Percentiles rank a stretch among this genome's conserved stretches.
phyloP scores from a whole-genome alignment of 2,329 filamentous ascomycete genomes.

The Neoscytalidium dimidiatum region DNA sequence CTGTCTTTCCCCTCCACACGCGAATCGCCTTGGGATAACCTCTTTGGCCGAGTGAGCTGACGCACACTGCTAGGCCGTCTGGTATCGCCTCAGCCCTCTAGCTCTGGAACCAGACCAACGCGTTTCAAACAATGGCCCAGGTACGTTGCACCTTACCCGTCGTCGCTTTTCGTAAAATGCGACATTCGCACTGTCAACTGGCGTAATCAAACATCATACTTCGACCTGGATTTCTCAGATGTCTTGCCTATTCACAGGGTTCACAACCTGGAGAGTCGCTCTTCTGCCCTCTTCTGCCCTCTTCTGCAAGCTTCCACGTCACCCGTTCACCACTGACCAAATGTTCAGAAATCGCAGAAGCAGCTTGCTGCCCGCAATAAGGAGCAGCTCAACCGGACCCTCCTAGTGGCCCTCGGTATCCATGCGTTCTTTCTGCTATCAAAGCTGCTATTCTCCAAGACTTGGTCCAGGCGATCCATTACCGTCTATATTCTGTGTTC shows the following conservation, averaged over 20 bases:
- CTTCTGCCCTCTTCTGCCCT: neutral
- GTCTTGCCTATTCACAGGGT: neutral
- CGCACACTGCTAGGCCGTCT: too few relatives aligned
- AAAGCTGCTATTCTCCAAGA: constrained; percentile 65
- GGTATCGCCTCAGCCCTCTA: too few relatives aligned
- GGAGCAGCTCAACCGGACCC: constrained; percentile 75
- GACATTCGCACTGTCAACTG: neutral
- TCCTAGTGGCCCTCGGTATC: constrained; percentile 71
- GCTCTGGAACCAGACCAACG: neutral
- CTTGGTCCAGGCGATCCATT: constrained; percentile 54
- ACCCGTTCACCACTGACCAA: neutral
- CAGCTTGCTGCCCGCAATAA: constrained; percentile 77
- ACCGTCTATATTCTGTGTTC: constrained; percentile 73
- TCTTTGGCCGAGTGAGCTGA: too few relatives aligned
- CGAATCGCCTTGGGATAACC: neutral
- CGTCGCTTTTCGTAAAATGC: neutral
- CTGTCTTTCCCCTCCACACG: neutral
- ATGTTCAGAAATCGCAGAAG: constrained; percentile 54
- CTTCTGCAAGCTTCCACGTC: constrained; percentile 11
- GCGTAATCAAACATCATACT: neutral
- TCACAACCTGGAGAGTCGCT: neutral
- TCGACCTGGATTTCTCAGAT: neutral
- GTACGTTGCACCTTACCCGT: neutral
- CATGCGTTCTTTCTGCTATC: constrained; percentile 75
- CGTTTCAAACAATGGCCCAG: neutral